Evolutionary conservation across 129 eudicot species (phyloP).

Genomic region (Flaveria ramosissima): DNA sequence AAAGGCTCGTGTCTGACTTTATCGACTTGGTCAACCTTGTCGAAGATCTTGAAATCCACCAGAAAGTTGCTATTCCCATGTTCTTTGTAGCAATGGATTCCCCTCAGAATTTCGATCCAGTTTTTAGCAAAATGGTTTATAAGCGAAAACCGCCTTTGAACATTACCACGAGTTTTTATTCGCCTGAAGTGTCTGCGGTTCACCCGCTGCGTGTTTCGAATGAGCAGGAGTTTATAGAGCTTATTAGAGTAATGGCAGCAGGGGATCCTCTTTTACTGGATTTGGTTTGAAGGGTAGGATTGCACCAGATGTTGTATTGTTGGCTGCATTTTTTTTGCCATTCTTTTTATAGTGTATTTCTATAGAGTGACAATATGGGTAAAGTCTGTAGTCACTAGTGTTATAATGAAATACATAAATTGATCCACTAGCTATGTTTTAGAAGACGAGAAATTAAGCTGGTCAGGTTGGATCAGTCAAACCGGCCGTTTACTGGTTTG

Average conservation of each 20-base stretch:
- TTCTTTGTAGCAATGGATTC: slow-evolving; percentile 82
- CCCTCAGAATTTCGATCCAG: slow-evolving; percentile 69
- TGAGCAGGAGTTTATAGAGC: slow-evolving; percentile 92
- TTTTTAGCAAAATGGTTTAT: slow-evolving; percentile 60
- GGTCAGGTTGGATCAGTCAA: too few relatives aligned
- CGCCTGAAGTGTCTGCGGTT: slow-evolving; percentile 76
- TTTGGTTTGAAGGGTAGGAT: slow-evolving; percentile 53
- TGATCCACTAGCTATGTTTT: slow-evolving; percentile 5
- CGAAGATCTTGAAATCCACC: slow-evolving; percentile 76
- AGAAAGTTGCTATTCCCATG: slow-evolving; percentile 89
- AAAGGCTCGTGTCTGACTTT: slow-evolving; percentile 57
- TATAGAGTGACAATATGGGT: slow-evolving; percentile 20
- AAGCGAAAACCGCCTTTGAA: slow-evolving; percentile 59
- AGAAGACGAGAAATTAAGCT: background rate
- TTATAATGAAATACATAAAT: slow-evolving; percentile 19
- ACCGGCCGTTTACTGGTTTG: too few relatives aligned
- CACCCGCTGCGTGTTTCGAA: slow-evolving; percentile 75
- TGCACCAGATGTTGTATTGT: slow-evolving; percentile 27
- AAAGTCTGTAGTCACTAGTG: slow-evolving; percentile 17
- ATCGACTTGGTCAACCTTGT: slow-evolving; percentile 71
- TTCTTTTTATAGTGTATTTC: slow-evolving; percentile 37
- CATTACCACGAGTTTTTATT: slow-evolving; percentile 54
- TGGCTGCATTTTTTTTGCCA: slow-evolving; percentile 47
- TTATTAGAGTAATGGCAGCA: slow-evolving; percentile 84
- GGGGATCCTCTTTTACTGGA: slow-evolving; percentile 96